Percentiles rank a stretch among this genome's conserved stretches.
These are phyloP conservation scores for Suillus decipiens DNA, from an alignment of 768 basidiomycete species.

Conservation along the genomic window DNA sequence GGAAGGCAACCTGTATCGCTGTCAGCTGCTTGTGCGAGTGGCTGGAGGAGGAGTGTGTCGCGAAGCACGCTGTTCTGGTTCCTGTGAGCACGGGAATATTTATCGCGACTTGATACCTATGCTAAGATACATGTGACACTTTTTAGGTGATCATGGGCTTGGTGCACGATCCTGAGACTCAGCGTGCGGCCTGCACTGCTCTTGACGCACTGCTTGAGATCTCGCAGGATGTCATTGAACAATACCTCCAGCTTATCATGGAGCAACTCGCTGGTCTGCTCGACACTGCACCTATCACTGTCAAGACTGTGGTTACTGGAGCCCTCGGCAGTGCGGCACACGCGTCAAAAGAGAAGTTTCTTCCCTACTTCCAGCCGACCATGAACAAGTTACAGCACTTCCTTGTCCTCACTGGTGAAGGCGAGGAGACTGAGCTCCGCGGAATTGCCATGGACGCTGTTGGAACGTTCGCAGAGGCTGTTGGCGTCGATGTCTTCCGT, in stretches of 20 bases:
- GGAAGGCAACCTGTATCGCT: conserved; percentile 95
- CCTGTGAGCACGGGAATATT: conserved; percentile 54
- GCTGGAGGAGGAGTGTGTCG: conserved; percentile 90
- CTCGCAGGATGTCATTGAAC: conserved; percentile 84
- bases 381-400: conserved; percentile 89
- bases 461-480: conserved; percentile 96
- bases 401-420: conserved; percentile 81
- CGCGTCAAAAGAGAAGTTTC: conserved; percentile 87
- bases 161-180: conserved; percentile 83
- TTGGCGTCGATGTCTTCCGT: conserved; percentile 90
- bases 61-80: conserved; percentile 80
- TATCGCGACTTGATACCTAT: not conserved
- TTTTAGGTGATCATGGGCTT: conserved; percentile 84
- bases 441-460: conserved; percentile 99
- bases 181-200: conserved; percentile 93
- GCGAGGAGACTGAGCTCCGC: conserved; percentile 91
- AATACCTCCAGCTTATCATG: conserved; percentile 94
- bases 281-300: conserved; percentile 78
- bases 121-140: conserved; percentile 1
- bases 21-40: conserved; percentile 97
- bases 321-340: conserved; percentile 98
- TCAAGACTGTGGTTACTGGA: conserved; percentile 94
- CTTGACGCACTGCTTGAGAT: conserved; percentile 97
- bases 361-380: conserved; percentile 91
- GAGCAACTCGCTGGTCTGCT: conserved; percentile 86